Conservation (phyloP, 2,329 filamentous ascomycete species). For the Chaetomium sp. region DNA sequence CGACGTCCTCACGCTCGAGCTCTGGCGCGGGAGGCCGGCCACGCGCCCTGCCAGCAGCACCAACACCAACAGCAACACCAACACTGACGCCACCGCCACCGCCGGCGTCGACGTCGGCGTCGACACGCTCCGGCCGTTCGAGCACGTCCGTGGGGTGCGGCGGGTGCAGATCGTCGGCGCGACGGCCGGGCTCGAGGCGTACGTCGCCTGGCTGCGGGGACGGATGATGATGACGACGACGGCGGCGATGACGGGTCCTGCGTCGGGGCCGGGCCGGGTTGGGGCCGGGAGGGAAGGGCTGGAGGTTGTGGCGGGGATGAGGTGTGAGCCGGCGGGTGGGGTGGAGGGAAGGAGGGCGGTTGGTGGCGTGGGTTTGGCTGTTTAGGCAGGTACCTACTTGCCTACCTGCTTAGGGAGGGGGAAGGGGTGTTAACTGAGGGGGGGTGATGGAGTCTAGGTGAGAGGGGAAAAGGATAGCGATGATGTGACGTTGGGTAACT, state of each 20-base stretch:
- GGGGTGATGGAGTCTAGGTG: not conserved
- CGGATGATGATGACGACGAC: slow-evolving; percentile 38
- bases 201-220: slow-evolving; percentile 45
- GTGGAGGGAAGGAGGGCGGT: too few relatives aligned
- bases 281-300: not conserved
- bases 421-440: not conserved
- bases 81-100: not conserved
- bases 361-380: not conserved
- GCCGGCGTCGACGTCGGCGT: not conserved
- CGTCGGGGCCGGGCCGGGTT: not conserved
- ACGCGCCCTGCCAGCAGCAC: not conserved
- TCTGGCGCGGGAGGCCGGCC: slow-evolving; percentile 38
- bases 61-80: not conserved
- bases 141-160: slow-evolving; percentile 47
- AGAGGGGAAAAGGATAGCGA: not conserved
- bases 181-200: slow-evolving; percentile 47
- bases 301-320: too few relatives aligned
- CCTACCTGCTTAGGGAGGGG: not conserved
- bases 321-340: too few relatives aligned
- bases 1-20: slow-evolving; percentile 46
- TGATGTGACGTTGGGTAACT: not conserved
- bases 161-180: slow-evolving; percentile 43
- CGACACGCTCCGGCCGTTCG: slow-evolving; percentile 43
- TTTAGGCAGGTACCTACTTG: not conserved
- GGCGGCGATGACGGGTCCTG: too few relatives aligned